These are phyloP conservation scores for Phytophthora litchii DNA, from an alignment of 352 stramenopile genomes.

Conservation along the genomic window DNA sequence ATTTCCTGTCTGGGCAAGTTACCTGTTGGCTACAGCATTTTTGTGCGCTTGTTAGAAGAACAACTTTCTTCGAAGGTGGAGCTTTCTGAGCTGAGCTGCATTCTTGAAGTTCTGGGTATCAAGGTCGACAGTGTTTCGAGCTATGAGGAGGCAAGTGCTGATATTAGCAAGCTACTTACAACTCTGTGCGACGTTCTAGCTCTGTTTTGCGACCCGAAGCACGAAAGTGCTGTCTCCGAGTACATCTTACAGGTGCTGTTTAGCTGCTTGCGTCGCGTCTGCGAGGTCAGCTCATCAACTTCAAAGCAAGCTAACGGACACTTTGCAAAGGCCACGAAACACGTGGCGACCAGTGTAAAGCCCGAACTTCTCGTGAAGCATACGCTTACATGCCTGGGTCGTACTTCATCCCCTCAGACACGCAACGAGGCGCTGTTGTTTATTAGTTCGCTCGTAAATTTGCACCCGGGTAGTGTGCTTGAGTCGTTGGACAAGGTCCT, in stretches of 20 bases:
- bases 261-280: constrained; percentile 74
- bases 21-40: constrained; percentile 58
- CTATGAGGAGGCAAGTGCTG: constrained; percentile 29
- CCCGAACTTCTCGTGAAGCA: constrained; percentile 81
- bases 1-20: constrained; percentile 59
- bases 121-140: constrained; percentile 57
- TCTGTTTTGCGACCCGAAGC: constrained; percentile 57
- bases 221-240: constrained; percentile 67
- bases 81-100: constrained; percentile 67
- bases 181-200: constrained; percentile 62
- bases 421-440: constrained; percentile 86
- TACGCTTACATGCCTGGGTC: constrained; percentile 68
- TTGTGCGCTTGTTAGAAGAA: constrained; percentile 57
- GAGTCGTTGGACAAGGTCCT: constrained; percentile 82
- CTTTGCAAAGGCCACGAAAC: constrained; percentile 26
- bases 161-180: constrained; percentile 52
- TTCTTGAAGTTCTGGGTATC: constrained; percentile 79
- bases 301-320: constrained; percentile 12
- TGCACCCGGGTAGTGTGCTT: constrained; percentile 76
- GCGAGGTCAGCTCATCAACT: constrained; percentile 37
- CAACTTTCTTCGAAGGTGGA: constrained; percentile 35
- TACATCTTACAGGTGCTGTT: constrained; percentile 87
- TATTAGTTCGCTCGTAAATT: constrained; percentile 76
- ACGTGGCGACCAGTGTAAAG: constrained; percentile 34
- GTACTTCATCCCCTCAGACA: constrained; percentile 74